Percentiles rank a stretch among this genome's conserved stretches.
Conservation (phyloP, 1,139 yeast genomes). For the Candida albicans region DNA sequence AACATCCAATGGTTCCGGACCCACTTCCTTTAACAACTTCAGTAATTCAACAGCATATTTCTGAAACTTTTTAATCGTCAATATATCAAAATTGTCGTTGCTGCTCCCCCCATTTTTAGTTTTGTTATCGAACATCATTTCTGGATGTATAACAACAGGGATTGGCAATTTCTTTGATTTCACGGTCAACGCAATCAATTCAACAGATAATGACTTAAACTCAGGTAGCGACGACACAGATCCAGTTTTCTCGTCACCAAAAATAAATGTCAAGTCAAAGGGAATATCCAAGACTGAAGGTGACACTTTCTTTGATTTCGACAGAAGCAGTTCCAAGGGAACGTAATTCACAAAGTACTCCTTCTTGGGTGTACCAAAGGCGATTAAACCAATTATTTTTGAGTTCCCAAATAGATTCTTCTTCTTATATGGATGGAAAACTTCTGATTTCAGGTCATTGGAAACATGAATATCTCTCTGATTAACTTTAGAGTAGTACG, state of each 20-base stretch:
- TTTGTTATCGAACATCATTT: constrained; percentile 37
- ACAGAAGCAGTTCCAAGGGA: constrained; percentile 12
- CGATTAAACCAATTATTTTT: constrained; percentile 34
- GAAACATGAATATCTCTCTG: constrained; percentile 7
- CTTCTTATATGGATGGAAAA: constrained; percentile 32
- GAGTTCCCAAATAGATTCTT: constrained; percentile 33
- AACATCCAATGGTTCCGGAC: constrained; percentile 25
- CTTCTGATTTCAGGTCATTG: constrained; percentile 25
- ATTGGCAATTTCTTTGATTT: constrained; percentile 36
- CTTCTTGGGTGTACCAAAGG: constrained; percentile 32
- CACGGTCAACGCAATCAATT: constrained; percentile 31
- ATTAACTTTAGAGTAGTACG: constrained; percentile 26
- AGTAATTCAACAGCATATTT: constrained; percentile 32
- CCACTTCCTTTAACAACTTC: constrained; percentile 26
- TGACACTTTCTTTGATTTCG: constrained; percentile 7
- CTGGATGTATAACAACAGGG: constrained; percentile 38
- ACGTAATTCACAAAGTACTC: constrained; percentile 28
- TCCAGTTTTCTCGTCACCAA: constrained; percentile 18
- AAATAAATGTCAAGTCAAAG: constrained; percentile 26
- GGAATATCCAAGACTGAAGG: constrained; percentile 26
- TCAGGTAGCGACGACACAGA: constrained; percentile 25
- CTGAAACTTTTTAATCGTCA: constrained; percentile 34
- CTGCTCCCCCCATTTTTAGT: constrained; percentile 16
- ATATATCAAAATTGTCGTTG: constrained; percentile 33
- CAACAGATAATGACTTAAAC: constrained; percentile 30